Evolutionary conservation across 495 filamentous ascomycete species (phyloP).

Genomic region (Tuber magnatum): DNA sequence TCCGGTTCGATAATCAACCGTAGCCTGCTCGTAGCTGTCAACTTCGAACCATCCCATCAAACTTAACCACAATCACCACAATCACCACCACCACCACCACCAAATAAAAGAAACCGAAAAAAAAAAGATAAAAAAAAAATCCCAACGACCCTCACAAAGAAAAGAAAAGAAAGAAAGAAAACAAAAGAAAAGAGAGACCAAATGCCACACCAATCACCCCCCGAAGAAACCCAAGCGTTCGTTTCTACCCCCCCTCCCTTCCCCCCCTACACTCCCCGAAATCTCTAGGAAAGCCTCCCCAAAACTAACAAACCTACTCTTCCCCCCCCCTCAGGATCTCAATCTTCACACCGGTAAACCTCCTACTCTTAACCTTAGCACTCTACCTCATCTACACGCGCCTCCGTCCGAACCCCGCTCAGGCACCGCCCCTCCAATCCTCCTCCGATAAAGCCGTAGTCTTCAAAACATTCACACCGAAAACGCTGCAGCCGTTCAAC

Average conservation of each 20-base stretch:
- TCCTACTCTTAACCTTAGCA: constrained; percentile 63
- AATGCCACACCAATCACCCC: constrained; percentile 33
- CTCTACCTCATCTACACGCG: constrained; percentile 62
- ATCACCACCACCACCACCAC: background rate
- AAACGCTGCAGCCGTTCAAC: constrained; percentile 78
- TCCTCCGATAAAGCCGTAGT: constrained; percentile 60
- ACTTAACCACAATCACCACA: background rate
- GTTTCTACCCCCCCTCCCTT: constrained; percentile 5
- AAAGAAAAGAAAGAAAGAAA: background rate
- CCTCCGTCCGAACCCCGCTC: constrained; percentile 52
- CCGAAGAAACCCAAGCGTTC: constrained; percentile 31
- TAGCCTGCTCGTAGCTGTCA: background rate
- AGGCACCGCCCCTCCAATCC: constrained; percentile 51
- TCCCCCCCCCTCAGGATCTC: constrained; percentile 29
- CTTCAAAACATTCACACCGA: constrained; percentile 86
- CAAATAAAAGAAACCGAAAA: no score
- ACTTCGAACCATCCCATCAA: background rate
- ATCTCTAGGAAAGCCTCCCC: no score
- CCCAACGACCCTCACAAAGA: background rate
- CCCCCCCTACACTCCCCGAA: background rate
- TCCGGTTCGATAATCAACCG: no score
- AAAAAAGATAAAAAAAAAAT: background rate
- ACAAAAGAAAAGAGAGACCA: background rate
- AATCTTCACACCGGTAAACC: constrained; percentile 69
- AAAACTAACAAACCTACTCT: constrained; percentile 17